phyloP scores from a whole-genome alignment of 73 alveolate genomes.

The Tetrahymena thermophila region DNA sequence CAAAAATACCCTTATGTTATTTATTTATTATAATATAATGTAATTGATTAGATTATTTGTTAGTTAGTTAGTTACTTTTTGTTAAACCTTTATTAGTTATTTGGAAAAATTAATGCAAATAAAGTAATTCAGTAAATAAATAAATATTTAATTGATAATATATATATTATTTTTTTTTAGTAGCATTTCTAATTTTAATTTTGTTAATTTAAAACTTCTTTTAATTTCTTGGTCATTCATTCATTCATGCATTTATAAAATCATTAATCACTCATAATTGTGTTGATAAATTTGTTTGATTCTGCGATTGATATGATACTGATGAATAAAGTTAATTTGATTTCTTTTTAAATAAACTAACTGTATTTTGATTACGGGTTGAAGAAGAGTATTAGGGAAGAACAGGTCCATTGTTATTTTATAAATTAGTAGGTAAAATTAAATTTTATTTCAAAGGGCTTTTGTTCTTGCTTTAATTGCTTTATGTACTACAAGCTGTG shows the following conservation, averaged over 20 bases:
- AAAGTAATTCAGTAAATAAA: no score
- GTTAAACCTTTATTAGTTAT: no score
- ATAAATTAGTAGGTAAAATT: neutral
- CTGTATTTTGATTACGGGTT: neutral
- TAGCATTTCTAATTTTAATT: no score
- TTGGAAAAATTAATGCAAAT: no score
- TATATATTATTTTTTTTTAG: no score
- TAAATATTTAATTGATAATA: no score
- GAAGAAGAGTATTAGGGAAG: neutral
- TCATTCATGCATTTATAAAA: no score
- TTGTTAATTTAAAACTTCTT: no score
- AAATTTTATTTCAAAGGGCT: neutral
- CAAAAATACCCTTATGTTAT: neutral
- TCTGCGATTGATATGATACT: neutral
- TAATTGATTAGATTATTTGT: no score
- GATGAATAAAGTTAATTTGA: neutral
- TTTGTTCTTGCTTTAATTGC: neutral
- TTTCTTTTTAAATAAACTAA: neutral
- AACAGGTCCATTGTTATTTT: neutral
- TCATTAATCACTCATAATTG: neutral
- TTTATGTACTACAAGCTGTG: neutral
- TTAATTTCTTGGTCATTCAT: no score
- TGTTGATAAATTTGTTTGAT: neutral
- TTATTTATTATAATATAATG: neutral
- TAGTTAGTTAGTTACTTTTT: no score